Evolutionary conservation across 352 stramenopile genomes (phyloP).

Genomic region (Discostella stelligera): DNA sequence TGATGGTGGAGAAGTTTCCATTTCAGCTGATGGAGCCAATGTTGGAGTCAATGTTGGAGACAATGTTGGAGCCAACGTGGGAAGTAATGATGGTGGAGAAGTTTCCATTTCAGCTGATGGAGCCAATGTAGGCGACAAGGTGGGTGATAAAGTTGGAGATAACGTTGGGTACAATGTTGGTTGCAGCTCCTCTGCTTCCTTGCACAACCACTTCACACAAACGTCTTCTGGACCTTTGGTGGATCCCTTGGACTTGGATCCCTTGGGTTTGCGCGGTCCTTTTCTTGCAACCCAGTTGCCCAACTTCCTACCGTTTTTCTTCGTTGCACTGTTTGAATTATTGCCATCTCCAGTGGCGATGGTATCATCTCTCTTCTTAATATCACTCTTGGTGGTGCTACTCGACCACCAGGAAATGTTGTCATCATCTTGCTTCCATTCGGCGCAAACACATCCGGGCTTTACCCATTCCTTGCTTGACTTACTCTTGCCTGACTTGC

Average conservation of each 20-base stretch:
- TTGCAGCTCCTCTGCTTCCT: not conserved
- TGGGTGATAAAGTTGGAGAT: not conserved
- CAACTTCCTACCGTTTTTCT: not conserved
- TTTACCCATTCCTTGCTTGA: not conserved
- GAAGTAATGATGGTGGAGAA: not conserved
- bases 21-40: not conserved
- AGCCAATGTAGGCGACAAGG: not conserved
- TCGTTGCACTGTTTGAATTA: not conserved
- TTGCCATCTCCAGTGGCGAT: not conserved
- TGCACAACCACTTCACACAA: conserved; percentile 1
- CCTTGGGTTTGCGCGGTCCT: not conserved
- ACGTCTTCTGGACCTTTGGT: conserved; percentile 6
- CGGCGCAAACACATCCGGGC: not conserved
- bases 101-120: not conserved
- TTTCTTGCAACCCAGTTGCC: not conserved
- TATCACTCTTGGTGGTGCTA: not conserved
- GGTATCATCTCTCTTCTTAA: not conserved
- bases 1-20: not conserved
- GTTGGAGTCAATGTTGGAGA: not conserved
- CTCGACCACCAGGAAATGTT: not conserved
- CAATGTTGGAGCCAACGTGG: conserved; percentile 3
- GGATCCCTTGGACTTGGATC: conserved; percentile 10
- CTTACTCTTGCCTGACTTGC: not conserved
- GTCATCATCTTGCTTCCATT: not conserved
- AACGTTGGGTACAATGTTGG: conserved; percentile 1